Conservation (phyloP, 176 grass and related monocot species). For the Pontederia paniculata region DNA sequence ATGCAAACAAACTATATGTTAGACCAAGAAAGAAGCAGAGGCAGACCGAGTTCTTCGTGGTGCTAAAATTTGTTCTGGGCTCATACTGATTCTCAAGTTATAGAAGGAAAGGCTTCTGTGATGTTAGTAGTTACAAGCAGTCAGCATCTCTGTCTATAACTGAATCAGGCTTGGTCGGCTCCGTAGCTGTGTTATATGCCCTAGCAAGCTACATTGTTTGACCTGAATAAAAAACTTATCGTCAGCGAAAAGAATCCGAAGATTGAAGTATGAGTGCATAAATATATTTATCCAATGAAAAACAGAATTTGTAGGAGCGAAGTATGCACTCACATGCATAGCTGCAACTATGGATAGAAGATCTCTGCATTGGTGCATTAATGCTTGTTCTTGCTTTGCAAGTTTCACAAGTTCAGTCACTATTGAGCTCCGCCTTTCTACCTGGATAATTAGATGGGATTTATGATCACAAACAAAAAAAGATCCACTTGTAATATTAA, state of each 20-base stretch:
- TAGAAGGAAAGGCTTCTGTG: neutral
- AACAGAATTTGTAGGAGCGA: neutral
- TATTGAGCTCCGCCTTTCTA: slow-evolving; percentile 63
- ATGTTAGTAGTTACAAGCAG: neutral
- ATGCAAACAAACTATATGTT: too few species aligned
- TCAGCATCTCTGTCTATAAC: neutral
- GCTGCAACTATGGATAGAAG: slow-evolving; percentile 63
- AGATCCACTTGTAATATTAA: too few species aligned
- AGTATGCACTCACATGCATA: slow-evolving; percentile 52
- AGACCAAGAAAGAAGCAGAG: too few species aligned
- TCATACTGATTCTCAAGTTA: neutral
- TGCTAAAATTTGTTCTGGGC: too few species aligned
- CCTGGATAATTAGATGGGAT: slow-evolving; percentile 28
- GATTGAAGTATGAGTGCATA: neutral
- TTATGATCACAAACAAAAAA: neutral
- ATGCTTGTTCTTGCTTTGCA: slow-evolving; percentile 43
- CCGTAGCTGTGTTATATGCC: neutral
- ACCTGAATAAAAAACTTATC: slow-evolving; percentile 42
- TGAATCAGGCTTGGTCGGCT: slow-evolving; percentile 2
- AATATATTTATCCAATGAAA: neutral
- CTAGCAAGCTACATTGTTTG: slow-evolving; percentile 23
- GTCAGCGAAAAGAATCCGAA: slow-evolving; percentile 7
- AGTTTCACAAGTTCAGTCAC: slow-evolving; percentile 78
- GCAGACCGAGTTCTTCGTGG: too few species aligned
- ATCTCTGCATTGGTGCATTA: slow-evolving; percentile 86